Conservation (phyloP, 2,329 filamentous ascomycete species). For the Dryadomyces quercus-mongolicae region DNA sequence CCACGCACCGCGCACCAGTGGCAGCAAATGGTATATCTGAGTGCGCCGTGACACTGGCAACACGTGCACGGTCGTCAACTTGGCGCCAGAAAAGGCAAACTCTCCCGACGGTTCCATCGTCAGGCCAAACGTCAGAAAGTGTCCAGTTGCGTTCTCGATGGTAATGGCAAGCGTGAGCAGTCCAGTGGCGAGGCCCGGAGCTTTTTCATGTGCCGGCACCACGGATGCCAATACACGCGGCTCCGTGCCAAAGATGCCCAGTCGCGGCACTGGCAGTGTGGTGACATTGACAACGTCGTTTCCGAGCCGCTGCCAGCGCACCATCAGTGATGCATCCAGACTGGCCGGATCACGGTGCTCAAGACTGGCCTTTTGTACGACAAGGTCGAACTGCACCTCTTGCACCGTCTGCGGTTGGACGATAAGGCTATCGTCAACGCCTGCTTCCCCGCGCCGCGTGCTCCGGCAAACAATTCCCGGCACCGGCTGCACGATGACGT, state of each 20-base stretch:
- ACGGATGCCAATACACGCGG: slow-evolving; percentile 66
- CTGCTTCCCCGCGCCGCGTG: slow-evolving; percentile 25
- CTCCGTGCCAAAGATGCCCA: slow-evolving; percentile 70
- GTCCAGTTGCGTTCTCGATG: slow-evolving; percentile 87
- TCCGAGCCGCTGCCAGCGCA: slow-evolving; percentile 60
- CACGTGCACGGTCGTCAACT: slow-evolving; percentile 67
- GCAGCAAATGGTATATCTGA: slow-evolving; percentile 63
- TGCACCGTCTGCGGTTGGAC: slow-evolving; percentile 58
- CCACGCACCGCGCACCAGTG: slow-evolving; percentile 54
- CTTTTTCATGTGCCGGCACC: slow-evolving; percentile 12
- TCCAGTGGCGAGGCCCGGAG: neutral
- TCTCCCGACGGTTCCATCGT: slow-evolving; percentile 85
- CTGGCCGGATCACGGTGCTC: slow-evolving; percentile 70
- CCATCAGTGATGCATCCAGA: slow-evolving; percentile 61
- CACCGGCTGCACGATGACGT: slow-evolving; percentile 32
- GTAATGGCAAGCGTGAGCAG: slow-evolving; percentile 36
- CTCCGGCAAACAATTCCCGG: slow-evolving; percentile 49
- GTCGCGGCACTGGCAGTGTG: slow-evolving; percentile 63
- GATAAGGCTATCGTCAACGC: slow-evolving; percentile 15
- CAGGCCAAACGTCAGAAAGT: slow-evolving; percentile 87
- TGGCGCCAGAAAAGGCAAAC: slow-evolving; percentile 86
- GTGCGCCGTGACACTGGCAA: slow-evolving; percentile 68
- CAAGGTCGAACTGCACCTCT: slow-evolving; percentile 60
- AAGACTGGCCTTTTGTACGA: slow-evolving; percentile 62
- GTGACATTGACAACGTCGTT: slow-evolving; percentile 42